A percentile compares a stretch with the other conserved stretches of the same genome.
Conservation (phyloP, 2,329 filamentous ascomycete genomes). For the Botrytis byssoidea region DNA sequence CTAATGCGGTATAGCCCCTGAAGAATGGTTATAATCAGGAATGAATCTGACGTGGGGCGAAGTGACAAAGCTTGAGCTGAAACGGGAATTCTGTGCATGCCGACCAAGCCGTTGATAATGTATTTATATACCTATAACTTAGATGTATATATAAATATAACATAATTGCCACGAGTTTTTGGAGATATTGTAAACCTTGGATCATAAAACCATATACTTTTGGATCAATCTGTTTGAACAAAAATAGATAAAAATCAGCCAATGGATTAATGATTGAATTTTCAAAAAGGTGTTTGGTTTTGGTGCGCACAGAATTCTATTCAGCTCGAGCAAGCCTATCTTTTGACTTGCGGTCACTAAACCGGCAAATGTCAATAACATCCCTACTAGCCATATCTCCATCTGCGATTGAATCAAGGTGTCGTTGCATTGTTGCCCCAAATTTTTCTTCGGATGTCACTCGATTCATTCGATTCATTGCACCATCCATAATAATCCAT, state of each 20-base stretch:
- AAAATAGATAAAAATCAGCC: background rate
- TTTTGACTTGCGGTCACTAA: background rate
- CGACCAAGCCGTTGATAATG: background rate
- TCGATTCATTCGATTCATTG: background rate
- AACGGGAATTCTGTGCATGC: background rate
- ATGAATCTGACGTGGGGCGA: background rate
- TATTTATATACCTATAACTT: background rate
- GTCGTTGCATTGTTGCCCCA: background rate
- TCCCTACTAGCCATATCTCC: constrained; percentile 1
- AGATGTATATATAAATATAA: background rate
- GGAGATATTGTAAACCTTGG: background rate
- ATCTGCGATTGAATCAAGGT: background rate
- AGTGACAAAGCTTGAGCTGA: background rate
- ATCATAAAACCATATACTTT: background rate
- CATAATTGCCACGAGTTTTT: background rate
- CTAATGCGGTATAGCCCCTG: background rate
- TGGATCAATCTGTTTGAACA: fast-evolving
- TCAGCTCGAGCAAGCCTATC: background rate
- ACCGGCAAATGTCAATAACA: background rate
- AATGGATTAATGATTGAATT: background rate
- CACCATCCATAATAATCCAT: background rate
- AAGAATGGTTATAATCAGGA: background rate
- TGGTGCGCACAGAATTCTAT: background rate
- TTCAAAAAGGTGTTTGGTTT: background rate
- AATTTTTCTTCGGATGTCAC: background rate